These are phyloP conservation scores for Solanum tacnaense DNA, from an alignment of 257 asterid genomes.

Conservation along the genomic window DNA sequence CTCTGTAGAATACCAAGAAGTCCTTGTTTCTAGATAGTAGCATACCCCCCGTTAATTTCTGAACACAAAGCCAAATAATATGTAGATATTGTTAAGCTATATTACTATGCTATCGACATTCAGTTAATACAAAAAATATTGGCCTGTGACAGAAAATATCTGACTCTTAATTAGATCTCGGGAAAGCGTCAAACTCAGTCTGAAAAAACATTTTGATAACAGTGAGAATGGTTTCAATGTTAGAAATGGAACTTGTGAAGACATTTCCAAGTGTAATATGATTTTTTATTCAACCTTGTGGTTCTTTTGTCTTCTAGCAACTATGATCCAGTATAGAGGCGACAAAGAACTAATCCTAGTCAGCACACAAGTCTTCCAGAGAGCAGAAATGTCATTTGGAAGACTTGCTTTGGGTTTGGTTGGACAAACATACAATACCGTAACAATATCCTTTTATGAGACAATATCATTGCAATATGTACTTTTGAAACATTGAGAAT, in stretches of 20 bases:
- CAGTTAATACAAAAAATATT: background rate
- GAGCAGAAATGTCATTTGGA: background rate
- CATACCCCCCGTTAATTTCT: constrained; percentile 84
- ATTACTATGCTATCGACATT: background rate
- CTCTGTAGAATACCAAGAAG: constrained; percentile 80
- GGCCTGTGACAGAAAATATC: background rate
- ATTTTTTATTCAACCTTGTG: background rate
- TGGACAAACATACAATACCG: background rate
- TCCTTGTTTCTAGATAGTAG: constrained; percentile 92
- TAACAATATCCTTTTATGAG: background rate
- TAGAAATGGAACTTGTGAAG: background rate
- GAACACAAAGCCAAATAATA: constrained; percentile 16
- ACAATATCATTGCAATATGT: background rate
- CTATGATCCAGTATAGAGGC: background rate
- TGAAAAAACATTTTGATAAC: background rate
- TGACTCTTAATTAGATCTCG: background rate
- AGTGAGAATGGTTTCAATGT: background rate
- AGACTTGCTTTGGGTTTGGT: background rate
- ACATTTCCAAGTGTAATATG: background rate
- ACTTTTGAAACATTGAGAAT: background rate
- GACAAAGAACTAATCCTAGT: background rate
- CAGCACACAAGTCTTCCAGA: background rate
- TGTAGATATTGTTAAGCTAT: background rate
- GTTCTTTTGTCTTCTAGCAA: background rate
- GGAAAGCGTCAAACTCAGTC: background rate